Evolutionary conservation across 352 stramenopile genomes (phyloP), one percentile per base, ranked within the genome.

Genomic region (Phytophthora cryptogea): DNA sequence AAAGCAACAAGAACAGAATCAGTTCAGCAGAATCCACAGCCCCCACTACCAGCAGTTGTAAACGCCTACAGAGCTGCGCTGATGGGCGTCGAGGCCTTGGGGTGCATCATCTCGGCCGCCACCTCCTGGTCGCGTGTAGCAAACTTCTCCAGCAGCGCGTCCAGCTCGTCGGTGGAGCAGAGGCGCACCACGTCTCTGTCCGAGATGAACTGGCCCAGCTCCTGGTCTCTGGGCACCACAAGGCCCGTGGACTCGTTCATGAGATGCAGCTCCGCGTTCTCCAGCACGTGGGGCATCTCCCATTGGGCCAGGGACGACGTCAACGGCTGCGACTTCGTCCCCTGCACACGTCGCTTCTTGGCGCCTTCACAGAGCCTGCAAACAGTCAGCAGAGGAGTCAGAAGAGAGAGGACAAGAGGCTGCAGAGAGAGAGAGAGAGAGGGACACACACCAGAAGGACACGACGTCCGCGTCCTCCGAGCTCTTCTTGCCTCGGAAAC

Each of bases 211-310:
- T 74, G 77, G 13, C 74, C 82, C 55, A 94, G 80, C 20, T 72
- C 66, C 11, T 89, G 68, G 11, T 72, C 63, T 14, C 60, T 56
- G 28, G 82, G 78, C 46, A 94, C 78, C 44, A 90, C 80, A 13
- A 81, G 57, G 1, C 84, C 84, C 36, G 84, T 87, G 5, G 84
- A 85, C 53, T 93, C 84, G 59, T 93, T 93, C 55, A 93, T 75
- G 30, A 89, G 90, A 41, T 86, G 76, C 47, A 87, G 5, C 5
- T 83, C 60, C 3, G 54, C 40, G 40, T 74, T 63, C 40, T 80
- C 47, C 36, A 83, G 42, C 31, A 72, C 66, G 20, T 68, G 44
- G 20, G 68, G 20, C 44, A 92, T 63, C 7, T 86, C 67, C 79
- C 80, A 90, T 26, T 86, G 70, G 39, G 42, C 45, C 36, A 83